These are phyloP conservation scores for Penicillium parvum DNA, from an alignment of 495 filamentous ascomycete species.

Conservation along the genomic window DNA sequence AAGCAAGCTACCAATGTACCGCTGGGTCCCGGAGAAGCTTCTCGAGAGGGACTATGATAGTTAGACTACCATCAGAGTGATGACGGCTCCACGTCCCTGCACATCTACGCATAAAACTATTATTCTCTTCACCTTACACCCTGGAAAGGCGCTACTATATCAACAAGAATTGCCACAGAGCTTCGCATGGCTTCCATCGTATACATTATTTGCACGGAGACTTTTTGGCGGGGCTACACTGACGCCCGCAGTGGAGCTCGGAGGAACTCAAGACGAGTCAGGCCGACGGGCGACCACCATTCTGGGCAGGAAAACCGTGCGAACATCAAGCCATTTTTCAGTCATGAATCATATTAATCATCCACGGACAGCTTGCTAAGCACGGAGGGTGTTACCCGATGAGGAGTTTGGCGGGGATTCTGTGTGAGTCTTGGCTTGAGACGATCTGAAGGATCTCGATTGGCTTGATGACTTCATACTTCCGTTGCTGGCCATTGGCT, in stretches of 20 bases:
- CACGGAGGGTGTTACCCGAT: constrained; percentile 17
- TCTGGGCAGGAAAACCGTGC: constrained; percentile 29
- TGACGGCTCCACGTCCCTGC: constrained; percentile 12
- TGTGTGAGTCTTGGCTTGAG: neutral
- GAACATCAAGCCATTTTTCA: neutral
- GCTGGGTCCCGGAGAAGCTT: constrained; percentile 28
- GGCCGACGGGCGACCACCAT: constrained; percentile 21
- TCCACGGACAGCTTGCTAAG: constrained; percentile 9
- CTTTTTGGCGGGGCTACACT: neutral
- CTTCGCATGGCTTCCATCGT: too few relatives aligned
- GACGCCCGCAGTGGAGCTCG: constrained; percentile 18
- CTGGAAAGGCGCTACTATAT: neutral
- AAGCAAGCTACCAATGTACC: constrained; percentile 18
- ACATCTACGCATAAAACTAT: too few relatives aligned
- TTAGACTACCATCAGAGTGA: constrained; percentile 3
- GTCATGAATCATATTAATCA: constrained; percentile 1
- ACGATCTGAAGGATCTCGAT: neutral
- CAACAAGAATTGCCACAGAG: too few relatives aligned
- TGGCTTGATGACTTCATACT: neutral
- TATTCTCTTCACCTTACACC: too few relatives aligned
- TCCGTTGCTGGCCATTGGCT: neutral
- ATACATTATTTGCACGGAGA: neutral
- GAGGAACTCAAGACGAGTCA: constrained; percentile 15
- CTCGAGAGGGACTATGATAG: constrained; percentile 26
- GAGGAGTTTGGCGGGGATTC: constrained; percentile 1